Conservation (phyloP, 768 basidiomycete genomes). For the Cystofilobasidium macerans region DNA sequence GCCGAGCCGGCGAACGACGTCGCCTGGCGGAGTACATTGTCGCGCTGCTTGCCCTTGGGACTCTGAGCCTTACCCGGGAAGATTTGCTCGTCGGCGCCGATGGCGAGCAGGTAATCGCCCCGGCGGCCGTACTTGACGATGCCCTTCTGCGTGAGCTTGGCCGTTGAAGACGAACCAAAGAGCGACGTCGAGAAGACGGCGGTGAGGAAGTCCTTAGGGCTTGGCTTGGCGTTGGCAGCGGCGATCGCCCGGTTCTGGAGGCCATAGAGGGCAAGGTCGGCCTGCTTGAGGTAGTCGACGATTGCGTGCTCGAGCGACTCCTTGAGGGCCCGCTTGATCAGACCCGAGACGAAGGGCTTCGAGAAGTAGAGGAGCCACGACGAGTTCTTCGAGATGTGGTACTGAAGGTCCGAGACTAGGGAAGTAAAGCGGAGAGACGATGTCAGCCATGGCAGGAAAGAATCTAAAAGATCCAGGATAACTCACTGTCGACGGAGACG, state of each 20-base stretch:
- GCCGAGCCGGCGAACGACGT: conserved; percentile 32
- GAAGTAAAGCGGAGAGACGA: no score
- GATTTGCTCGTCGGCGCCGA: conserved; percentile 40
- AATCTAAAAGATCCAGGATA: not conserved
- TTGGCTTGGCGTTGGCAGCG: conserved; percentile 24
- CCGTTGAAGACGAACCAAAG: conserved; percentile 14
- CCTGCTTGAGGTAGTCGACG: conserved; percentile 16
- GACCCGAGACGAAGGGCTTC: conserved; percentile 16
- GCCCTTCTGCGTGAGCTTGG: conserved; percentile 32
- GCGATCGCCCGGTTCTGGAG: conserved; percentile 27
- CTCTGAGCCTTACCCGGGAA: conserved; percentile 35
- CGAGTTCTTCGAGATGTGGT: conserved; percentile 35
- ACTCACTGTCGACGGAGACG: conserved; percentile 33
- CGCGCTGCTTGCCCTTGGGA: conserved; percentile 23
- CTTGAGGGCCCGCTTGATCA: conserved; percentile 20
- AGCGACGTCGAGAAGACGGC: conserved; percentile 24
- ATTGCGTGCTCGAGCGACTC: conserved; percentile 21
- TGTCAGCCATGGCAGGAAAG: not conserved
- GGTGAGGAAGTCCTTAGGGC: conserved; percentile 21
- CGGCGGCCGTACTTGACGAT: conserved; percentile 40
- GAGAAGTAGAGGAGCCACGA: conserved; percentile 26
- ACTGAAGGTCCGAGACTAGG: conserved; percentile 35
- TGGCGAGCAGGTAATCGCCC: conserved; percentile 40
- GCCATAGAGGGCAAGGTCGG: conserved; percentile 23
- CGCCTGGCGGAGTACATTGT: no score